phyloP scores from a whole-genome alignment of 148 eudicot species.

The Suaeda aralocaspica region DNA sequence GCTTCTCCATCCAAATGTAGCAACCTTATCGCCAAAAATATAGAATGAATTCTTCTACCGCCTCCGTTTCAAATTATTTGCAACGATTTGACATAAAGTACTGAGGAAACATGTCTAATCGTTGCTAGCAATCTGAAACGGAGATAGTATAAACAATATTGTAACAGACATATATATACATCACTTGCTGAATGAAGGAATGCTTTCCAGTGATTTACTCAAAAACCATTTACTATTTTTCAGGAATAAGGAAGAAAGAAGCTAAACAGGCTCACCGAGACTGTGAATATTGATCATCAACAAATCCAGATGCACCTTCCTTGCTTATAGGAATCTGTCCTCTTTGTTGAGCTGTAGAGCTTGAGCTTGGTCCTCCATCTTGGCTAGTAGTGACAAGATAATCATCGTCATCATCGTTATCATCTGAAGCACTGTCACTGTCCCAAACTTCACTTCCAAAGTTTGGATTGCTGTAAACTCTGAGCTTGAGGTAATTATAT shows the following conservation, averaged over 20 bases:
- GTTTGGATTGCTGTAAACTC: constrained; percentile 26
- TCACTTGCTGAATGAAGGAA: neutral
- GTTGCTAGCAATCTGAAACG: too few species aligned
- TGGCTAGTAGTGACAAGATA: neutral
- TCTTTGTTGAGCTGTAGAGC: neutral
- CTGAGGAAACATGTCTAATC: too few species aligned
- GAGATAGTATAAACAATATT: neutral
- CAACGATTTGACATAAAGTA: too few species aligned
- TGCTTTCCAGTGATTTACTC: neutral
- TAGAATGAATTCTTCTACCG: neutral
- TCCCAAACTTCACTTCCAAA: constrained; percentile 3
- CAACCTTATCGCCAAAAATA: neutral
- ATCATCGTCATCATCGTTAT: neutral
- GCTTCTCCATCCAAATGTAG: neutral
- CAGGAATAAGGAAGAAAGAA: neutral
- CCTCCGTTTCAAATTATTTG: too few species aligned
- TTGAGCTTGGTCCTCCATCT: constrained; percentile 14
- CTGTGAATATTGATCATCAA: neutral
- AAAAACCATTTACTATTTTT: neutral
- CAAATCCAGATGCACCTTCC: neutral
- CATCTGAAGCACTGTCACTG: constrained; percentile 13
- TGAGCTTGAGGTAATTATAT: constrained; percentile 18
- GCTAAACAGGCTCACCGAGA: constrained; percentile 8
- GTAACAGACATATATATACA: neutral
- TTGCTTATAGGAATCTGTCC: neutral